phyloP scores from a whole-genome alignment of 305 asterid species.

The Fraxinus baroniana region DNA sequence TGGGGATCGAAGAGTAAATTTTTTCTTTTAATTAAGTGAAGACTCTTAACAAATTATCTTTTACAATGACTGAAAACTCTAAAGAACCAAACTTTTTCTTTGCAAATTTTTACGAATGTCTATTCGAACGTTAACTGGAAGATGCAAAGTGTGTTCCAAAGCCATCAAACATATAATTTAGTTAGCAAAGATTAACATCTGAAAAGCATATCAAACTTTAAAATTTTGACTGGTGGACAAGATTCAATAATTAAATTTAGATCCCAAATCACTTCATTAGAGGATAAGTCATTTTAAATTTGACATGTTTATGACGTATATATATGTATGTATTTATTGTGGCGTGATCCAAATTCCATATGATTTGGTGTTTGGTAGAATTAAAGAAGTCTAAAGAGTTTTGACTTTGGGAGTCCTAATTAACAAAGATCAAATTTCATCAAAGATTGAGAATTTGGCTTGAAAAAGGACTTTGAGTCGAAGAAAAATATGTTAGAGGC shows the following conservation, averaged over 20 bases:
- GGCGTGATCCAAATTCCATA: no score
- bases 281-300: neutral
- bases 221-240: neutral
- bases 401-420: no score
- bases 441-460: no score
- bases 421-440: no score
- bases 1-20: neutral
- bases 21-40: neutral
- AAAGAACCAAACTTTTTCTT: neutral
- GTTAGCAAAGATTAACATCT: neutral
- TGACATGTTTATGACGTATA: neutral
- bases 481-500: no score
- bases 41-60: neutral
- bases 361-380: no score
- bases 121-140: neutral
- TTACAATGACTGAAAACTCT: neutral
- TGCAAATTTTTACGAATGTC: neutral
- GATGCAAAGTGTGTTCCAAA: neutral
- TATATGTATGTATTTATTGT: no score
- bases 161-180: no score
- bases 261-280: neutral
- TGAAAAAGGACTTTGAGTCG: no score
- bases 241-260: neutral
- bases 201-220: neutral
- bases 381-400: no score